Evolutionary conservation across 257 asterid genomes (phyloP).

Genomic region (Solanum pimpinellifolium): DNA sequence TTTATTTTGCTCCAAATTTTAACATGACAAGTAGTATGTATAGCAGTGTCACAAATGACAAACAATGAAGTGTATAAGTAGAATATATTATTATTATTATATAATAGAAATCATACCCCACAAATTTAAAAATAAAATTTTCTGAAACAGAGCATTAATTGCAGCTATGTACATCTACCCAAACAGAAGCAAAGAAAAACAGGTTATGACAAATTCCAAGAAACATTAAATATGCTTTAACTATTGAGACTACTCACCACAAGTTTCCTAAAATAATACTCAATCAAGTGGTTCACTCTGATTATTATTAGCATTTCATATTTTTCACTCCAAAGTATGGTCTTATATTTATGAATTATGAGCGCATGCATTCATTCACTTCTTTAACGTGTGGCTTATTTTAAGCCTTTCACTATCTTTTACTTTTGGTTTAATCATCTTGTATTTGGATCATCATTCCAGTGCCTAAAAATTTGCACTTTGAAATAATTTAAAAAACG

Average conservation of each 20-base stretch:
- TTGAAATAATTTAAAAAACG: neutral
- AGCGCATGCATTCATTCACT: neutral
- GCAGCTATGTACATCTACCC: constrained; percentile 24
- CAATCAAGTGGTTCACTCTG: neutral
- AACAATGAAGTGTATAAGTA: neutral
- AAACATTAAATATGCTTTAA: constrained; percentile 19
- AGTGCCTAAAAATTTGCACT: neutral
- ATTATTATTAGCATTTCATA: neutral
- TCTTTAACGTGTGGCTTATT: constrained; percentile 3
- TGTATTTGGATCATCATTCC: neutral
- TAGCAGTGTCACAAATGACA: neutral
- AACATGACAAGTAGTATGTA: neutral
- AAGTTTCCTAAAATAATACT: constrained; percentile 9
- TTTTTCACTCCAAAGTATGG: neutral
- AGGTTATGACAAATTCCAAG: constrained; percentile 27
- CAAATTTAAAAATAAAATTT: constrained; percentile 1
- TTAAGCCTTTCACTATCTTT: constrained; percentile 16
- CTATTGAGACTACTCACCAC: constrained; percentile 15
- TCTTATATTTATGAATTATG: neutral
- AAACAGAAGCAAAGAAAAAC: constrained; percentile 18
- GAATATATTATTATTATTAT: neutral
- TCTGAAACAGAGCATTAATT: constrained; percentile 36
- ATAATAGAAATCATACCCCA: constrained; percentile 2
- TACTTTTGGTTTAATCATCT: neutral
- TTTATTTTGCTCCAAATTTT: neutral